Evolutionary conservation across 164 flowering plant species (phyloP), one percentile per base, ranked within the genome.

Genomic region (Chimonanthus praecox): DNA sequence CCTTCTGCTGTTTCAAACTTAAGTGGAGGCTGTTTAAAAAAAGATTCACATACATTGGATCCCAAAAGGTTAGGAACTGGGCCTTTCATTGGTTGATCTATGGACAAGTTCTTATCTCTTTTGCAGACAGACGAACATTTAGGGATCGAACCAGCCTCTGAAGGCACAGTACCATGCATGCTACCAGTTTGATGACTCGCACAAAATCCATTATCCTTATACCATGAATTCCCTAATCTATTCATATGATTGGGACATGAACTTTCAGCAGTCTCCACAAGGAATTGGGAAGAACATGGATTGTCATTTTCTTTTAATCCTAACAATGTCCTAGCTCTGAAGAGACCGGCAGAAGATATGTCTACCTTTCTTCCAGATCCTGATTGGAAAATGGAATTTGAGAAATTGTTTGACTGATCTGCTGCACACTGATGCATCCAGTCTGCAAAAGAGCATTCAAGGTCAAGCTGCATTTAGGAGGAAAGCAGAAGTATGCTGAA

Each of bases 1-100:
- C 98, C 98, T 66, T 97, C 99, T 48, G 98, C 98, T 67, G 98
- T 90, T 13, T 88, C 92, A 74, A 96, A 94, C 81, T 86, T 88
- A 43, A 92, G 77, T 71, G 89, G 87, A 76, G 95, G 86, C 21
- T 85, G 80, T 73, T 86, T 84, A 45, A 71, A 10, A 78, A 77
- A 75, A 49, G 82, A 69, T 76, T 68, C 73, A 54, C 54, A 60
- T 48, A 72, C 60, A 10, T 76, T 81, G 47, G 82, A 63, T 16
- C 70, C 79, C 76, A 68, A n/a, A 71, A 71, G 43, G 9, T 69
- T 76, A 58, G 81, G 77, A 70, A 58, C 60, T n/a, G 45, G 72
- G 61, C 70, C 80, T 46, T 71, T 69, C 43, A 60, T 71, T 16
- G 68, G 58, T 47, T 72, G 85, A 68, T 71, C 70, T 77, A n/a